phyloP scores from a whole-genome alignment of 2,329 filamentous ascomycete genomes.

The Claviceps capensis region DNA sequence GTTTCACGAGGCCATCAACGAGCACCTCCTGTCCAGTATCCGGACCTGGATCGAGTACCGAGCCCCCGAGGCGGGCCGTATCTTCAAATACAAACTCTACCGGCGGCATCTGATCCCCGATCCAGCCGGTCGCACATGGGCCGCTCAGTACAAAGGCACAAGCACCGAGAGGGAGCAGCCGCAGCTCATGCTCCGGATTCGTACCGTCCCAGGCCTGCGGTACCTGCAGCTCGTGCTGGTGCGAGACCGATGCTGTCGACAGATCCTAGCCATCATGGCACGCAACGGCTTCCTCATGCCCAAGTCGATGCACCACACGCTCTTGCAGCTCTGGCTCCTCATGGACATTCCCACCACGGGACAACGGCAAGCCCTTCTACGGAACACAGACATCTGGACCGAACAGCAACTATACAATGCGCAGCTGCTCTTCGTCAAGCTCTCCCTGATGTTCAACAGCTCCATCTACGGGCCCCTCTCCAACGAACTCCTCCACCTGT shows the following conservation, averaged over 20 bases:
- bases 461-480: conserved; percentile 41
- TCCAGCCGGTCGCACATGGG: conserved; percentile 34
- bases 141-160: conserved; percentile 8
- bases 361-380: conserved; percentile 40
- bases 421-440: conserved; percentile 55
- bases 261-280: conserved; percentile 50
- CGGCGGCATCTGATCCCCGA: conserved; percentile 42
- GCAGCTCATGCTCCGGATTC: conserved; percentile 19
- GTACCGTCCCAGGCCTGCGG: conserved; percentile 45
- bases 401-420: conserved; percentile 46
- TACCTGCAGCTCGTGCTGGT: conserved; percentile 56
- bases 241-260: conserved; percentile 39
- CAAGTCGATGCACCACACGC: conserved; percentile 25
- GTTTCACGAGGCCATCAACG: conserved; percentile 47
- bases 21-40: conserved; percentile 44
- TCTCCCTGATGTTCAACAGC: conserved; percentile 55
- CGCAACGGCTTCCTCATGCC: conserved; percentile 45
- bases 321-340: conserved; percentile 60
- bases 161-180: conserved; percentile 2
- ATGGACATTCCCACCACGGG: conserved; percentile 50
- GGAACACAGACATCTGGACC: conserved; percentile 39
- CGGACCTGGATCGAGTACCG: conserved; percentile 37
- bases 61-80: conserved; percentile 38
- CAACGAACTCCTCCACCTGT: conserved; percentile 37
- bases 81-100: conserved; percentile 52